Percentiles rank a stretch among this genome's conserved stretches.
phyloP scores from a whole-genome alignment of 257 asterid genomes.

The Solanum acaule region DNA sequence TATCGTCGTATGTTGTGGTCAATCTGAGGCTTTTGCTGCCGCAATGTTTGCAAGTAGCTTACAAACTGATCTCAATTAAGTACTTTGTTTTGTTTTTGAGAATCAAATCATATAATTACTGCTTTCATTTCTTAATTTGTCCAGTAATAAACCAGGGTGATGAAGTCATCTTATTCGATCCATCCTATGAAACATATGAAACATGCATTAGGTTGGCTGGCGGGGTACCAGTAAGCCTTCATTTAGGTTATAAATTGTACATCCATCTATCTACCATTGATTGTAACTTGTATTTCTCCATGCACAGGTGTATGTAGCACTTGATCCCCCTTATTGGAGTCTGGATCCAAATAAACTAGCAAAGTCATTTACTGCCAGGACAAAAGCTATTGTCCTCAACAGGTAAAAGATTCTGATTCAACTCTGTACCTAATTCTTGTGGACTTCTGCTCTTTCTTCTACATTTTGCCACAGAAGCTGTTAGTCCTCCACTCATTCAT shows the following conservation, averaged over 20 bases:
- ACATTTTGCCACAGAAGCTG: not conserved
- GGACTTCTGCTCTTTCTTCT: not conserved
- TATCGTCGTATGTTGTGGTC: constrained; percentile 83
- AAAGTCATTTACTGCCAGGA: constrained; percentile 42
- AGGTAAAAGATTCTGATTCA: constrained; percentile 33
- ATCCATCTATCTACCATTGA: not conserved
- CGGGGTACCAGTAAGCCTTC: constrained; percentile 71
- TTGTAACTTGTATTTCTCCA: constrained; percentile 1
- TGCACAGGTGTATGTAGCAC: constrained; percentile 69
- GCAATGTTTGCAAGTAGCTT: constrained; percentile 63
- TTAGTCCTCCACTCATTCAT: not conserved
- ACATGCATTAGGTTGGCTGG: constrained; percentile 84
- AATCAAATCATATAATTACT: not conserved
- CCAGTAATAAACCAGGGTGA: constrained; percentile 76
- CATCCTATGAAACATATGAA: constrained; percentile 73
- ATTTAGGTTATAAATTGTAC: not conserved
- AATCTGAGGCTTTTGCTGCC: constrained; percentile 89
- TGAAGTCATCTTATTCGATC: constrained; percentile 84
- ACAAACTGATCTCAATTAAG: not conserved
- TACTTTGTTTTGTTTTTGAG: not conserved
- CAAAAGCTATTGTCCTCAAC: constrained; percentile 80
- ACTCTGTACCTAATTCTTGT: not conserved
- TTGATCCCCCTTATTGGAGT: constrained; percentile 79
- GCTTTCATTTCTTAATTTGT: not conserved
- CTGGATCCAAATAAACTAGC: constrained; percentile 46